These are phyloP conservation scores for Termitomyces sp. DNA, from an alignment of 768 basidiomycete species.

Conservation along the genomic window DNA sequence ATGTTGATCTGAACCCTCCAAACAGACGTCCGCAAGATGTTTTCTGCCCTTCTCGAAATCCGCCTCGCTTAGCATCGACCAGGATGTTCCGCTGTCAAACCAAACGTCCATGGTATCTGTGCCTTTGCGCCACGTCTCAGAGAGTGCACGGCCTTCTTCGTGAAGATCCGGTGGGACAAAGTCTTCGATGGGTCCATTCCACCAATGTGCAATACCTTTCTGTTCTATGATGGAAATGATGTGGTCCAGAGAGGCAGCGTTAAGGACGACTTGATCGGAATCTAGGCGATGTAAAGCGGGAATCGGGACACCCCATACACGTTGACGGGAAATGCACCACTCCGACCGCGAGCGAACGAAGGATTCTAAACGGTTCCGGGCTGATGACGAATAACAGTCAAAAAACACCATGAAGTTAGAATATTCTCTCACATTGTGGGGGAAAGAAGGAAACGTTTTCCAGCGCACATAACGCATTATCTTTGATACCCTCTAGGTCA, in stretches of 20 bases:
- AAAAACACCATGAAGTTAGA: not conserved
- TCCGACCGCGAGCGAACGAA: conserved; percentile 87
- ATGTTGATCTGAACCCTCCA: conserved; percentile 97
- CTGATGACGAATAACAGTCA: conserved; percentile 30
- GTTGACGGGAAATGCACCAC: conserved; percentile 98
- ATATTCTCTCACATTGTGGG: conserved; percentile 45
- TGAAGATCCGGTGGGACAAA: conserved; percentile 66
- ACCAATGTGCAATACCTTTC: conserved; percentile 85
- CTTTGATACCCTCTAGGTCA: conserved; percentile 81
- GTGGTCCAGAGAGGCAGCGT: conserved; percentile 58
- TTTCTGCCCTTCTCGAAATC: conserved; percentile 25
- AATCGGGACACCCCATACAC: conserved; percentile 97
- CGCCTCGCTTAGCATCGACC: conserved; percentile 64
- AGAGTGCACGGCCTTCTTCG: conserved; percentile 33
- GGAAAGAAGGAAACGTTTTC: conserved; percentile 73
- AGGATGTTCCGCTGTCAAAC: conserved; percentile 96
- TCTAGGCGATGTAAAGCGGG: conserved; percentile 72
- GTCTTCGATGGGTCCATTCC: conserved; percentile 77
- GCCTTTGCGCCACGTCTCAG: conserved; percentile 64
- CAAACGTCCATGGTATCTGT: conserved; percentile 98
- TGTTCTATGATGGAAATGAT: conserved; percentile 69
- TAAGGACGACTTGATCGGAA: conserved; percentile 61
- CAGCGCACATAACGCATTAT: conserved; percentile 63
- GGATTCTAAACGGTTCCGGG: conserved; percentile 81
- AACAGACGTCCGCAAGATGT: conserved; percentile 73